Evolutionary conservation across 1,139 yeast species (phyloP).

Genomic region (Pneumocystis canis): DNA sequence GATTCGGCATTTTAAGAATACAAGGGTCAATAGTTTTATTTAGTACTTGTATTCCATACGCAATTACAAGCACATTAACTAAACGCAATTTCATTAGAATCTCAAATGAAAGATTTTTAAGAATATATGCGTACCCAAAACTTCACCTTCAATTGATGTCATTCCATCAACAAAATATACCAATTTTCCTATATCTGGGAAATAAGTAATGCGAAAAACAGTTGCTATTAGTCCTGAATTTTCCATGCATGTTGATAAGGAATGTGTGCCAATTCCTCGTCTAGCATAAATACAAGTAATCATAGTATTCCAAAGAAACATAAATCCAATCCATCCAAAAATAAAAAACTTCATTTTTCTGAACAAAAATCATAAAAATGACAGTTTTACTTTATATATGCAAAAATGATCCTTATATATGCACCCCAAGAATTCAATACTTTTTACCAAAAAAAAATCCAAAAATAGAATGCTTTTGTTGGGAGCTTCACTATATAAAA

Average conservation of each 20-base stretch:
- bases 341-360: background rate
- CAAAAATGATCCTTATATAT: background rate
- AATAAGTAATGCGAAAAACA: constrained; percentile 61
- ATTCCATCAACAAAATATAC: constrained; percentile 60
- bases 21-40: constrained; percentile 49
- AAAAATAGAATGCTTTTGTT: background rate
- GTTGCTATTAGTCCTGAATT: constrained; percentile 78
- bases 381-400: background rate
- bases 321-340: background rate
- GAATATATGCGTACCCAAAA: constrained; percentile 25
- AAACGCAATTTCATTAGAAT: background rate
- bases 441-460: background rate
- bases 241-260: constrained; percentile 88
- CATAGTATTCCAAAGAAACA: background rate
- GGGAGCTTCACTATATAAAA: background rate
- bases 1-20: constrained; percentile 34
- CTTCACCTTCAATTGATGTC: constrained; percentile 62
- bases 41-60: constrained; percentile 68
- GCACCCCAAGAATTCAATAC: background rate
- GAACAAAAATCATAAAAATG: background rate
- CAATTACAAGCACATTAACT: constrained; percentile 54
- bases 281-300: constrained; percentile 2
- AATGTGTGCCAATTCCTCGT: constrained; percentile 19
- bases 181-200: constrained; percentile 49
- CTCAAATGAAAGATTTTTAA: background rate